phyloP scores from a whole-genome alignment of 768 basidiomycete species.

The Cubamyces sp. region DNA sequence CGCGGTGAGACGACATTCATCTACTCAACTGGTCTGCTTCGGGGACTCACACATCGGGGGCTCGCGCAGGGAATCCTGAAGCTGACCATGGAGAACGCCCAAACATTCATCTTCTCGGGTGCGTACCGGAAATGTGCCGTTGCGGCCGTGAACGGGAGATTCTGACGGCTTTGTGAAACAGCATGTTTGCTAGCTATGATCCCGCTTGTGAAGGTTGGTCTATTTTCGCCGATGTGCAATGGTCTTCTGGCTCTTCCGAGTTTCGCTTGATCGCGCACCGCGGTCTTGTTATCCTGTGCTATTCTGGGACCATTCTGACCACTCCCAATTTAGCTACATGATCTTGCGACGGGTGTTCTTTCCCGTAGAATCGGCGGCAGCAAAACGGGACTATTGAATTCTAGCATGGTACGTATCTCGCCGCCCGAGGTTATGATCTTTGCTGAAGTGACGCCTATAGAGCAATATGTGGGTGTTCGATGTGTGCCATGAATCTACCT shows the following conservation, averaged over 20 bases:
- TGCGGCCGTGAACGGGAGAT: neutral
- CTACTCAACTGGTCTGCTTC: neutral
- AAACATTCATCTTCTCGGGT: conserved; percentile 67
- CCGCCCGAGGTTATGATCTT: neutral
- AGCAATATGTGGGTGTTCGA: conserved; percentile 57
- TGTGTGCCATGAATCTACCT: neutral
- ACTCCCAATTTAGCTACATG: conserved; percentile 58
- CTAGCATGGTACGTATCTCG: conserved; percentile 62
- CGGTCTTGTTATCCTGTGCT: neutral
- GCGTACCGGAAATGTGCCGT: conserved; percentile 30
- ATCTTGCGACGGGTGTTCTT: conserved; percentile 74
- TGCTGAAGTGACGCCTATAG: conserved; percentile 46
- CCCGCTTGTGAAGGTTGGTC: conserved; percentile 72
- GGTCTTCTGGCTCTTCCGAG: no score
- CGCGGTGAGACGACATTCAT: conserved; percentile 47
- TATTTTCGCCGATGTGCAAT: neutral
- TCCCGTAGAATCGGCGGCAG: conserved; percentile 76
- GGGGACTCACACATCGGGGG: neutral
- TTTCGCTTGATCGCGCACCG: neutral
- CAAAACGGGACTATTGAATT: conserved; percentile 79
- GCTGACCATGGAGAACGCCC: conserved; percentile 48
- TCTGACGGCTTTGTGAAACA: conserved; percentile 30
- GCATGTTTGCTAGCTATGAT: conserved; percentile 73
- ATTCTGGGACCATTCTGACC: no score
- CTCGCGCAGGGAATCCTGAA: conserved; percentile 57